Conservation (phyloP, 2,329 filamentous ascomycete species). For the Colletotrichum navitas region DNA sequence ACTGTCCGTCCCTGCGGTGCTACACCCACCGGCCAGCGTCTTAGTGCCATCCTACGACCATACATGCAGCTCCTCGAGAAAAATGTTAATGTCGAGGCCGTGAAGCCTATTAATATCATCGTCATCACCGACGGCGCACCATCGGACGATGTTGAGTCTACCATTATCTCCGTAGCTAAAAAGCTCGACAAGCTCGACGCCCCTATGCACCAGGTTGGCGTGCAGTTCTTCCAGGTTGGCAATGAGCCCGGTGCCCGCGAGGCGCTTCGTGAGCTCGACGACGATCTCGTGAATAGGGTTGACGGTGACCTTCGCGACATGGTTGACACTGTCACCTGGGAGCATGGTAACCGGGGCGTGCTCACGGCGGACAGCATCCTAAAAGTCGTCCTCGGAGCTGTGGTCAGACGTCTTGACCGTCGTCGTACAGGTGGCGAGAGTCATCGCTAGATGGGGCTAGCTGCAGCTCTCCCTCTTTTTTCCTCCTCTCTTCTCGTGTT, state of each 20-base stretch:
- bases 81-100: conserved; percentile 55
- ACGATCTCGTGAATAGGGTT: conserved; percentile 71
- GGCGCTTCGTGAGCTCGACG: conserved; percentile 80
- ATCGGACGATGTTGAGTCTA: conserved; percentile 80
- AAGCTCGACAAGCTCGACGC: conserved; percentile 79
- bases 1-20: conserved; percentile 71
- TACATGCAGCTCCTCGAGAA: conserved; percentile 68
- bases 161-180: conserved; percentile 75
- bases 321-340: conserved; percentile 88
- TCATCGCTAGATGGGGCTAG: conserved; percentile 16
- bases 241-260: conserved; percentile 73
- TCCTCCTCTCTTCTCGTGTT: conserved; percentile 5
- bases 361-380: conserved; percentile 80
- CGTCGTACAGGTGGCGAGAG: conserved; percentile 42
- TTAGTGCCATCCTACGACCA: conserved; percentile 78
- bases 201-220: conserved; percentile 84
- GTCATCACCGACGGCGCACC: conserved; percentile 91
- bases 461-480: background rate
- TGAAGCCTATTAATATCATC: conserved; percentile 90
- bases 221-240: conserved; percentile 97
- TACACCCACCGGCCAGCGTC: conserved; percentile 81
- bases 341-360: conserved; percentile 53
- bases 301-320: conserved; percentile 80
- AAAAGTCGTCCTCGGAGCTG: conserved; percentile 84
- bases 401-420: conserved; percentile 65